Percentiles rank a stretch among this genome's conserved stretches.
These are phyloP conservation scores for Gaeumannomyces tritici DNA, from an alignment of 2,329 filamentous ascomycete species.

Conservation along the genomic window DNA sequence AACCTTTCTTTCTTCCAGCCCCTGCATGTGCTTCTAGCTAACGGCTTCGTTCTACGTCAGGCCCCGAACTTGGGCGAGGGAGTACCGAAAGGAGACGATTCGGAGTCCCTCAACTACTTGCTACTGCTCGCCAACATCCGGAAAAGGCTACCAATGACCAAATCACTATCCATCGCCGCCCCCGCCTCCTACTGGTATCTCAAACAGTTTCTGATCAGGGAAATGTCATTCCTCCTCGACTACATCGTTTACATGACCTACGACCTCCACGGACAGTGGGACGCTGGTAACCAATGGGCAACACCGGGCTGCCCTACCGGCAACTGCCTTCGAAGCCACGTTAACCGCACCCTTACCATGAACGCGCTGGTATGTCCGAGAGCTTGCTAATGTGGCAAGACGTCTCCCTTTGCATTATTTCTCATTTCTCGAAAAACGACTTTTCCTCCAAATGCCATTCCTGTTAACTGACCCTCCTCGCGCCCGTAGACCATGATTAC, in stretches of 20 bases:
- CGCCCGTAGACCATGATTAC: slow-evolving; percentile 21
- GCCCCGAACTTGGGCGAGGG: slow-evolving; percentile 12
- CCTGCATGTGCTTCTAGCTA: background rate
- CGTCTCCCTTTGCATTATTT: background rate
- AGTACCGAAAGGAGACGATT: slow-evolving; percentile 8
- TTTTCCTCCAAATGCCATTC: background rate
- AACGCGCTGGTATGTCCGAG: slow-evolving; percentile 13
- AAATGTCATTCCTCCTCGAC: slow-evolving; percentile 17
- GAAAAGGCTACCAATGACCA: too few relatives aligned
- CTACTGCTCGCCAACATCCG: slow-evolving; percentile 17
- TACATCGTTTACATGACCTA: slow-evolving; percentile 25
- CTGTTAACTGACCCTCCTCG: background rate
- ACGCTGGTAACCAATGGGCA: slow-evolving; percentile 16
- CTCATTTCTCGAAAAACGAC: background rate
- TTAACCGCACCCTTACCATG: slow-evolving; percentile 26
- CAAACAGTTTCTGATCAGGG: slow-evolving; percentile 17
- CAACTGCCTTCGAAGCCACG: slow-evolving; percentile 22
- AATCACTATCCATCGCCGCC: slow-evolving; percentile 16
- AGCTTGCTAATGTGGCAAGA: background rate
- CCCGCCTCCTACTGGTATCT: slow-evolving; percentile 23
- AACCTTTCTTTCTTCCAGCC: background rate
- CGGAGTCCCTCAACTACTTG: slow-evolving; percentile 19
- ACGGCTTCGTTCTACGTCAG: slow-evolving; percentile 19
- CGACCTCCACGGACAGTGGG: slow-evolving; percentile 29
- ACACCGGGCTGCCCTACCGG: slow-evolving; percentile 17